Base-by-base conservation (phyloP, 176 grass and related monocot species). In the Raddia guianensis region DNA sequence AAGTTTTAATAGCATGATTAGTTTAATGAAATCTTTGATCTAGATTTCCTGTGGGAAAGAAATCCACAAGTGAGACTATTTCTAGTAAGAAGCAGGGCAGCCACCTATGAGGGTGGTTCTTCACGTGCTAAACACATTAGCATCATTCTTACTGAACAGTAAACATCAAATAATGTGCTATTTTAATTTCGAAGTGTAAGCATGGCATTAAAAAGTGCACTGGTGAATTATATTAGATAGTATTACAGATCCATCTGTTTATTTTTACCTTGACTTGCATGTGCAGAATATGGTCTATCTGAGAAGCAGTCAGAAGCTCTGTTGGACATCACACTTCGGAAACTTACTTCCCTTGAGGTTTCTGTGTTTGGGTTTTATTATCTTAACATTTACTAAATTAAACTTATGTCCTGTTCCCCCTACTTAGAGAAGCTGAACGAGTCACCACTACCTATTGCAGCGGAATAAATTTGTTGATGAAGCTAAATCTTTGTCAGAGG, bases 321-420 rank as follows among this genome's bases (percentile, higher is more conserved):
- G 42, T 79, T 98, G 79, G 95, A 98, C 80, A 98, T 98, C 67
- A 93, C 95, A 70, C 85, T 98, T 13, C 87, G 90, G 73, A 98
- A 95, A 83, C 86, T 98, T 72, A 98, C 95, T 79, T 88, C 84
- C 15, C 88, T 98, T 63, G 95, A 98, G 92, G 95, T 98, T 87
- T 80, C 43, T 72, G 11, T 70, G 5, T 65, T 63, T 82, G 9
- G 35, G 57, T 80, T 76, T 56, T 46, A 12, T 66, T 76, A 18
- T 72, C 9, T 58, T 66, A 9, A 54, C 14, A 80, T 42, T 45
- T 72, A 40, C 37, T 40, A 40, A 58, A 63, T 71, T 27, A 72
- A 72, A 80, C 44, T 42, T 11, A 19, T 65, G 63, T 68, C 13
- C 49, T 35, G 0, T 48, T 68, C 48, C 19, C 72, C n/a, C n/a